Base-by-base conservation (phyloP, 257 asterid genomes). In the Solanum pimpinellifolium region DNA sequence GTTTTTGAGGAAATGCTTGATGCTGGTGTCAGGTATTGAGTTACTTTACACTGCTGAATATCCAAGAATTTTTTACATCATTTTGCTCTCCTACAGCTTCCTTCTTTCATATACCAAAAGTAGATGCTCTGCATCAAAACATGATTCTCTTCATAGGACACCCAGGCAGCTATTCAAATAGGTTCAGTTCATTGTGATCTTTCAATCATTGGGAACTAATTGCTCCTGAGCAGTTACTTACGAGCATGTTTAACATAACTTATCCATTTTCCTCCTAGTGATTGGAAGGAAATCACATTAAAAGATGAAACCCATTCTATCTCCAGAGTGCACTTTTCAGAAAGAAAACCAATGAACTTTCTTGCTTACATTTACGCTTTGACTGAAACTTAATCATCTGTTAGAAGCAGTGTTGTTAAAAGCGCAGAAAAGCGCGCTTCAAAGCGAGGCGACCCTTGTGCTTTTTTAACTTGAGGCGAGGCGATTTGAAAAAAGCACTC, bases 1-100 rank as follows among this genome's bases (percentile, higher is more conserved):
- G 98, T 95, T 88, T 97, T 97, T 86, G 99, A 95, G 91, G 99
- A 94, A 94, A 97, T 97, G 99, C 99, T 97, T 88, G 98, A 97
- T 93, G 96, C 99, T 87, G 98, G 97, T 85, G 97, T 97, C 89
- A 94, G 98, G 99, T 87, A 85, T 83, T 88, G 84, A 52, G 83
- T 81, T 84, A 73, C 33, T 85, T 62, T 49, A 81, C 29, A 27
- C 16, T 65, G 49, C 29, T 81, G 69, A 33, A 49, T 29, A 49
- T 81, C 85, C 69, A 16, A 29, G 69, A 9, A 13, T 5, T 18
- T 49, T 9, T 81, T 9, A 81, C 85, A 81, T 81, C 35, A 25
- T 31, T 81, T 81, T 47, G 69, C 65, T 31, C 37, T 18, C 69
- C 69, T 52, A 29, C 46, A 11, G 20, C 85, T 81, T 81, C 85